phyloP scores from a whole-genome alignment of 208 protist species.

The Acanthamoeba comandoni region DNA sequence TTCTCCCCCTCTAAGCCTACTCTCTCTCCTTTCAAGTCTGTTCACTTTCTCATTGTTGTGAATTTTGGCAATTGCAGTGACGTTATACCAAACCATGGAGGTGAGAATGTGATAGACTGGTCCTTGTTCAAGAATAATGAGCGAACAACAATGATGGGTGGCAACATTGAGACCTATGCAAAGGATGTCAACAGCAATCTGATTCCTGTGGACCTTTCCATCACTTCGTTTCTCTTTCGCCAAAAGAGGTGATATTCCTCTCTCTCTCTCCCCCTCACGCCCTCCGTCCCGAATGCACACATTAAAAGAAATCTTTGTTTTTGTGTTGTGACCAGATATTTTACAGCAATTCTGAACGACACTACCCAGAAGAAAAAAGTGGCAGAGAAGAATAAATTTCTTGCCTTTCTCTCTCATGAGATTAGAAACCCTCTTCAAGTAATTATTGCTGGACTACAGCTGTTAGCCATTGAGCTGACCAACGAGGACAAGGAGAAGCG shows the following conservation, averaged over 20 bases:
- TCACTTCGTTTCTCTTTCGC: constrained; percentile 15
- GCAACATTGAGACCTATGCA: constrained; percentile 16
- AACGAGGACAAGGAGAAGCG: too few relatives aligned
- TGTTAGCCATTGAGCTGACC: constrained; percentile 1
- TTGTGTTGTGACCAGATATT: too few relatives aligned
- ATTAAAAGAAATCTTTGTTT: too few relatives aligned
- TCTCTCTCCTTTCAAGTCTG: too few relatives aligned
- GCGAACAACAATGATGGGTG: constrained; percentile 1
- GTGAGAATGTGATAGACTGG: constrained; percentile 21
- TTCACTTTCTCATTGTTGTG: too few relatives aligned
- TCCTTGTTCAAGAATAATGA: neutral
- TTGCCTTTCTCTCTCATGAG: constrained; percentile 41
- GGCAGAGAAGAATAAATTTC: constrained; percentile 8
- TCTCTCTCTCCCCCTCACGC: too few relatives aligned
- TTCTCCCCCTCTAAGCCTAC: too few relatives aligned
- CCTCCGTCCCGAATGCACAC: too few relatives aligned
- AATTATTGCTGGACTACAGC: constrained; percentile 38
- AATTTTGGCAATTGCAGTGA: too few relatives aligned
- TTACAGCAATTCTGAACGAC: constrained; percentile 28
- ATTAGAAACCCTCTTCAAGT: constrained; percentile 41
- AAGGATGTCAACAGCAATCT: neutral
- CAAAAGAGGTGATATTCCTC: too few relatives aligned
- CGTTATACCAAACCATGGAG: constrained; percentile 7
- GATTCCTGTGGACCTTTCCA: constrained; percentile 22
- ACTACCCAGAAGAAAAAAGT: constrained; percentile 26